Evolutionary conservation across 306 rosid species (phyloP).

Genomic region (Trichosanthes truncata): DNA sequence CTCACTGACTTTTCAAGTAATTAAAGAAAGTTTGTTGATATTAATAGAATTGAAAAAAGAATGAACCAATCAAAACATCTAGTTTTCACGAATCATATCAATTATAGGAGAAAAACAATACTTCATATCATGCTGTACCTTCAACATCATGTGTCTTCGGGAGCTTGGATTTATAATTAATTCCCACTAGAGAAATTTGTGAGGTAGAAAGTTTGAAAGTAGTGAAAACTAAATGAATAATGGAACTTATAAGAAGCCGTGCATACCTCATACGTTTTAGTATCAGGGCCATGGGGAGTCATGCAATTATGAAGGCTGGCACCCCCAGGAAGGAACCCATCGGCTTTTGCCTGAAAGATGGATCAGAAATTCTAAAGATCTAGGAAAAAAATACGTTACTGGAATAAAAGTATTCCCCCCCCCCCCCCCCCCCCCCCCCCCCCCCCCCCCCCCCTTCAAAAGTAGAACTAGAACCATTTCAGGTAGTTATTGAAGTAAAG

Average conservation of each 20-base stretch:
- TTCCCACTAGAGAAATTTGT: neutral
- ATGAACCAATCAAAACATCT: neutral
- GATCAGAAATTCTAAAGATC: neutral
- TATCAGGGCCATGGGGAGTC: constrained; percentile 99
- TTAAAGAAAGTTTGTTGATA: neutral
- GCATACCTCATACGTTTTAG: constrained; percentile 80
- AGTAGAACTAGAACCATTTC: neutral
- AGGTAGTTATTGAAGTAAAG: neutral
- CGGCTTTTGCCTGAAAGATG: constrained; percentile 71
- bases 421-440: too few species aligned
- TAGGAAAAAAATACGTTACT: neutral
- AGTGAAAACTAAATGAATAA: neutral
- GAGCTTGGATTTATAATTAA: neutral
- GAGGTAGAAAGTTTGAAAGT: neutral
- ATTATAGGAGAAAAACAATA: neutral
- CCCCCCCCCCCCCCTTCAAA: too few species aligned
- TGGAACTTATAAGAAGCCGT: neutral
- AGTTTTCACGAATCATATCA: neutral
- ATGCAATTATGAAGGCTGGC: constrained; percentile 94
- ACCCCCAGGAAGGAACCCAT: constrained; percentile 84
- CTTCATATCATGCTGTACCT: neutral
- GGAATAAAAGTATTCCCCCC: neutral
- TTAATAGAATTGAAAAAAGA: neutral
- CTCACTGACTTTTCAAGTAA: neutral
- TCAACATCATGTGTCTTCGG: neutral